Evolutionary conservation across 352 stramenopile genomes (phyloP).

Genomic region (Globisporangium orthogonon): DNA sequence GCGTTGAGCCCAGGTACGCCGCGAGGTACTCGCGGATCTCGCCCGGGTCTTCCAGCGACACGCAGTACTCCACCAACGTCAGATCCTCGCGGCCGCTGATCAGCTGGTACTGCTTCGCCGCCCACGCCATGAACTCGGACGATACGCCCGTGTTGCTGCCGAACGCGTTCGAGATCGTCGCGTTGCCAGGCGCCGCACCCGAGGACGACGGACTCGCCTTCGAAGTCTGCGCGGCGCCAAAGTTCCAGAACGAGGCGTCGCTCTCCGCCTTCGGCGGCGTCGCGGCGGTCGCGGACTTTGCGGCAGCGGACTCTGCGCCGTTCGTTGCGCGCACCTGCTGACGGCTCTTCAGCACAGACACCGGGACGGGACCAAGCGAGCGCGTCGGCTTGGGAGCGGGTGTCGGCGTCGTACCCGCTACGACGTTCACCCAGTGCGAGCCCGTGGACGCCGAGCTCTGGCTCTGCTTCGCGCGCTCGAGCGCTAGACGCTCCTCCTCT

Average conservation of each 20-base stretch:
- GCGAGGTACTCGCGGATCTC: constrained; percentile 96
- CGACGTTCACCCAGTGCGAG: constrained; percentile 85
- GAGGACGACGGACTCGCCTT: constrained; percentile 18
- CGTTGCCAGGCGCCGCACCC: not conserved
- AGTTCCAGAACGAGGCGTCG: constrained; percentile 84
- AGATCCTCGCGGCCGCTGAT: constrained; percentile 74
- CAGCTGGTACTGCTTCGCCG: constrained; percentile 68
- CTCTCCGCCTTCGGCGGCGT: constrained; percentile 41
- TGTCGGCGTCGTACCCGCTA: constrained; percentile 55
- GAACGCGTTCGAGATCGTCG: constrained; percentile 36
- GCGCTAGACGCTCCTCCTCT: constrained; percentile 75
- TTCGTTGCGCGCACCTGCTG: constrained; percentile 46
- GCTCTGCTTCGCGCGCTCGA: constrained; percentile 47
- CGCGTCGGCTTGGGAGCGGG: constrained; percentile 47
- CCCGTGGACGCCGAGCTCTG: constrained; percentile 24
- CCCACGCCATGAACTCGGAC: constrained; percentile 78
- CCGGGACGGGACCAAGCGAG: constrained; percentile 62
- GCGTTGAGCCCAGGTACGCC: constrained; percentile 93
- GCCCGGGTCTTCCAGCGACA: constrained; percentile 90
- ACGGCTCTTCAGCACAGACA: constrained; percentile 74
- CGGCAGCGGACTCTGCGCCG: constrained; percentile 13
- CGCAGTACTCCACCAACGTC: constrained; percentile 92
- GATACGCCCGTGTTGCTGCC: constrained; percentile 37
- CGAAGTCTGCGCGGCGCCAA: constrained; percentile 35
- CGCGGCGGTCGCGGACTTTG: constrained; percentile 16